Evolutionary conservation across 2,329 filamentous ascomycete species (phyloP).

Genomic region (Phyllosticta ampelicida): DNA sequence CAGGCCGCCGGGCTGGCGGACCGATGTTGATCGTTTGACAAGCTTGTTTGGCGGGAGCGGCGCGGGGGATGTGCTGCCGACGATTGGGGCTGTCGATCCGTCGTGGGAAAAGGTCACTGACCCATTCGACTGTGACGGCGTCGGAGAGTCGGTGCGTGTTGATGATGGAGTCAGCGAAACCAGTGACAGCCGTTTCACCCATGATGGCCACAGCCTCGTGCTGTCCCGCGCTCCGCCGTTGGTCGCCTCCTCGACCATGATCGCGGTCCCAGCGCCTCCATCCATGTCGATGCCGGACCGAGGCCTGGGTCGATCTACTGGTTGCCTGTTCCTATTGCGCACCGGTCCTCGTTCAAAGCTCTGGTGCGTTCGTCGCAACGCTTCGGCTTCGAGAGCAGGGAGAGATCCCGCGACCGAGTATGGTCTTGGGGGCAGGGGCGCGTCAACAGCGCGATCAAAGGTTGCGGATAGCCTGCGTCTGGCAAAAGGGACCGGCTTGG

Average conservation of each 20-base stretch:
- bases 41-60: conserved; percentile 59
- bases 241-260: conserved; percentile 15
- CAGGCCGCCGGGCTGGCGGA: conserved; percentile 37
- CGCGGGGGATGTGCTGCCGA: conserved; percentile 32
- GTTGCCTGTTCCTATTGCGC: neutral
- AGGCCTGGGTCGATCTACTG: neutral
- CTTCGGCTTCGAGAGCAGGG: neutral
- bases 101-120: conserved; percentile 36
- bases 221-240: conserved; percentile 20
- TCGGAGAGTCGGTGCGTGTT: conserved; percentile 55
- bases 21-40: conserved; percentile 59
- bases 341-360: conserved; percentile 6
- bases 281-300: neutral
- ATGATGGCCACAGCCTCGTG: conserved; percentile 44
- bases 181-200: conserved; percentile 61
- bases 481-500: conserved; percentile 1
- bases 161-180: conserved; percentile 55
- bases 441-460: neutral
- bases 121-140: conserved; percentile 53
- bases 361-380: neutral
- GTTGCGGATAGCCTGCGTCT: neutral
- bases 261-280: conserved; percentile 1
- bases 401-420: conserved; percentile 1
- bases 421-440: conserved; percentile 1
- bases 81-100: conserved; percentile 53